Percentiles rank a stretch among this genome's conserved stretches.
Evolutionary conservation across 83 land plant genomes (phyloP).

Genomic region (Thuja plicata): DNA sequence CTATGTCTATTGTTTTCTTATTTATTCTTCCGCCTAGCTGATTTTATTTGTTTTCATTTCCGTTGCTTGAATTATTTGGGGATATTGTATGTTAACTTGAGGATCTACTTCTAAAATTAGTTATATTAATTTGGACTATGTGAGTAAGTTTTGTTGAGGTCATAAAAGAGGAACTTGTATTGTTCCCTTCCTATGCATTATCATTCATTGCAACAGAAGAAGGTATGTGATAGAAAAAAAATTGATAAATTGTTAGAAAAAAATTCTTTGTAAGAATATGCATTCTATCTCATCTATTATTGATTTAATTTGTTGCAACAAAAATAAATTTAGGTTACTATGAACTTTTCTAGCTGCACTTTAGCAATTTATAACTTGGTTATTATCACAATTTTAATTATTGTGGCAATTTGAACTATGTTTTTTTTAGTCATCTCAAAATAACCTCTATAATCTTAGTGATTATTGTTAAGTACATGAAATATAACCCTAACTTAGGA

Average conservation of each 20-base stretch:
- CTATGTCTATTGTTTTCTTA: no score
- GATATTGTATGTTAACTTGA: not conserved
- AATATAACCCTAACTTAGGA: no score
- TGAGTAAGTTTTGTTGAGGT: conserved; percentile 99
- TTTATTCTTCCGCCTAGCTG: not conserved
- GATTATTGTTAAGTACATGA: no score
- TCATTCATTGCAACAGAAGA: conserved; percentile 98
- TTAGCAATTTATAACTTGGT: not conserved
- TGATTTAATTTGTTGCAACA: not conserved
- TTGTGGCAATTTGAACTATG: not conserved
- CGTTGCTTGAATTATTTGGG: not conserved
- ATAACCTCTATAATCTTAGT: no score
- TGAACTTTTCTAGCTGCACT: not conserved
- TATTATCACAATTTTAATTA: not conserved
- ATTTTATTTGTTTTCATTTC: not conserved
- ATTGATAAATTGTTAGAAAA: not conserved
- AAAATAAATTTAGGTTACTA: not conserved
- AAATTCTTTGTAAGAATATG: not conserved
- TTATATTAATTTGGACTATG: conserved; percentile 13
- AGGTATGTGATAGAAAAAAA: conserved; percentile 42
- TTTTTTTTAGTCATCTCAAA: no score
- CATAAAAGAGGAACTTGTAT: conserved; percentile 98
- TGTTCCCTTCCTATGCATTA: conserved; percentile 96
- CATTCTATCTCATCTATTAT: not conserved
- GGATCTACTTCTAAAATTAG: not conserved